These are phyloP conservation scores for Aspergillus felis DNA, from an alignment of 2,329 filamentous ascomycete species.

Conservation along the genomic window DNA sequence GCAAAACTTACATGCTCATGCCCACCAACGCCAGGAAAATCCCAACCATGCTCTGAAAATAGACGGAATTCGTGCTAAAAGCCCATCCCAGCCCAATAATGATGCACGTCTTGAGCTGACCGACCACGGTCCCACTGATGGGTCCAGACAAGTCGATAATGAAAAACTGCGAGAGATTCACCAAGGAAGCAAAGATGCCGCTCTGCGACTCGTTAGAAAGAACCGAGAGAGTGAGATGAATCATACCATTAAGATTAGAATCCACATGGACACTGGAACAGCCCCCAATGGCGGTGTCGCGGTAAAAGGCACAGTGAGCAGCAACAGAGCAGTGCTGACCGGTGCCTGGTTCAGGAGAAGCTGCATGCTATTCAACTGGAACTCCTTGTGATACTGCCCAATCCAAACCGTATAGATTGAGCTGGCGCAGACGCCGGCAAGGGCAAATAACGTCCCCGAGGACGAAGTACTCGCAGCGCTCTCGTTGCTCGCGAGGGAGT, in stretches of 20 bases:
- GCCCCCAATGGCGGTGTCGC: constrained; percentile 11
- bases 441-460: constrained; percentile 14
- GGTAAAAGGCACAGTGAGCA: constrained; percentile 15
- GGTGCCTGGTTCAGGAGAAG: constrained; percentile 19
- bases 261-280: constrained; percentile 16
- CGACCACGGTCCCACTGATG: constrained; percentile 63
- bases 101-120: constrained; percentile 62
- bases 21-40: constrained; percentile 17
- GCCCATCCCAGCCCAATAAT: constrained; percentile 62
- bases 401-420: constrained; percentile 20
- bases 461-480: constrained; percentile 10
- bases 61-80: constrained; percentile 9
- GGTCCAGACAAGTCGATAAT: constrained; percentile 45
- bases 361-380: constrained; percentile 21
- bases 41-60: constrained; percentile 13
- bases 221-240: too few relatives aligned
- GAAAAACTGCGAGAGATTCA: constrained; percentile 21
- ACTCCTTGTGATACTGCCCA: constrained; percentile 15
- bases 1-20: constrained; percentile 17
- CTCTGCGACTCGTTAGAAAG: constrained; percentile 6
- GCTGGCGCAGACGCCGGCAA: constrained; percentile 17
- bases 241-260: constrained; percentile 12
- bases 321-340: constrained; percentile 13
- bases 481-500: constrained; percentile 11
- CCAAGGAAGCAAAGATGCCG: constrained; percentile 18